phyloP scores from a whole-genome alignment of 306 rosid species.

The Spatholobus suberectus region DNA sequence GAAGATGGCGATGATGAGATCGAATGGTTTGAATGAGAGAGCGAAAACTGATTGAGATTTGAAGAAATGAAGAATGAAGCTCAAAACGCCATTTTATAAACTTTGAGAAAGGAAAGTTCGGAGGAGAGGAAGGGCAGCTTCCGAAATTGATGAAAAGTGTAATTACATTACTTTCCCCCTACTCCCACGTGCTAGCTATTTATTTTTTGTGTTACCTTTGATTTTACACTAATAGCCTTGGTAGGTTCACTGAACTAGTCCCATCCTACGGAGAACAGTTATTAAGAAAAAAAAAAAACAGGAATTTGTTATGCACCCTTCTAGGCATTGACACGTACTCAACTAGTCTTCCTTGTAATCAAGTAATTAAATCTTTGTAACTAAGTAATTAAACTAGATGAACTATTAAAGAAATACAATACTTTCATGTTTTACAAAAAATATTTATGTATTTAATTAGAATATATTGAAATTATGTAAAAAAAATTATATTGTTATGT shows the following conservation, averaged over 20 bases:
- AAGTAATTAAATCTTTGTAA: no score
- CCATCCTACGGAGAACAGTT: not conserved
- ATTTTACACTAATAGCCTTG: conserved; percentile 37
- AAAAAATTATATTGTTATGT: no score
- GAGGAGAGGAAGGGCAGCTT: not conserved
- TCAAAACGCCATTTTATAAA: conserved; percentile 31
- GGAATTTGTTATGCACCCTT: not conserved
- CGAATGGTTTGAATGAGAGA: conserved; percentile 42
- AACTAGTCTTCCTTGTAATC: no score
- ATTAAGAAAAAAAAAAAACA: not conserved
- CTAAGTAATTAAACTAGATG: no score
- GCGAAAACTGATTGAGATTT: not conserved
- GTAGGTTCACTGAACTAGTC: not conserved
- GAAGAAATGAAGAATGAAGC: not conserved
- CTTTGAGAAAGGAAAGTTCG: conserved; percentile 44
- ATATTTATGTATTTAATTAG: no score
- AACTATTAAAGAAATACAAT: no score
- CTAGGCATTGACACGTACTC: not conserved
- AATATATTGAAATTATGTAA: no score
- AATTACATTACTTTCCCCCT: conserved; percentile 50
- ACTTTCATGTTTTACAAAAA: no score
- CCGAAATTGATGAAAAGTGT: not conserved
- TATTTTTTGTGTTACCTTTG: not conserved
- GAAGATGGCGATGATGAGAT: conserved; percentile 17
- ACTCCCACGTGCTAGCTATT: conserved; percentile 43